Evolutionary conservation across 2,329 filamentous ascomycete species (phyloP).

Genomic region (Didymella pinodella): DNA sequence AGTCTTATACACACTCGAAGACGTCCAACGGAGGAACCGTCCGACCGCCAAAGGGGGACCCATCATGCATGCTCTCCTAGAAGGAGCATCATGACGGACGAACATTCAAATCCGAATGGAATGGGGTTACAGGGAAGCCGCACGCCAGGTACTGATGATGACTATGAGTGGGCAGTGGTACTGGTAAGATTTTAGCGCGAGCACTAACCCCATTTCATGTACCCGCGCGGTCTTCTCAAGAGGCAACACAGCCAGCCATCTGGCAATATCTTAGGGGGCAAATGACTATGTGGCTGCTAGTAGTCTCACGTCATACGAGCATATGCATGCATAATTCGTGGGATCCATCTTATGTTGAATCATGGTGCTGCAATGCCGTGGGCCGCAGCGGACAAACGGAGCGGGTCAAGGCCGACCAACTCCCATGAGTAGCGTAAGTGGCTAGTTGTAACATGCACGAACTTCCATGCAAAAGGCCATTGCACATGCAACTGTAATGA

Average conservation of each 20-base stretch:
- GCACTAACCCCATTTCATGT: conserved; percentile 2
- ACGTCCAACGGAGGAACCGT: not conserved
- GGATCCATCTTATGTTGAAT: not conserved
- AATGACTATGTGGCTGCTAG: not conserved
- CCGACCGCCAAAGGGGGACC: not conserved
- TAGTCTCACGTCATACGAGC: not conserved
- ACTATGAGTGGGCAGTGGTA: not conserved
- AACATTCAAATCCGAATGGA: not conserved
- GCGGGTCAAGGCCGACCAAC: not conserved
- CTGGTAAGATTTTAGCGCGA: conserved; percentile 1
- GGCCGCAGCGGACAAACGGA: not conserved
- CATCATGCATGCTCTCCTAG: not conserved
- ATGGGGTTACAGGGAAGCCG: not conserved
- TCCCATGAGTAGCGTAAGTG: not conserved
- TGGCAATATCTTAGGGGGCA: not conserved
- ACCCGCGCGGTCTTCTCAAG: conserved; percentile 16
- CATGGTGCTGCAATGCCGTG: not conserved
- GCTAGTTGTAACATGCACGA: not conserved
- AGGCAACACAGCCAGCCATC: not conserved
- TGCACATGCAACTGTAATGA: no score
- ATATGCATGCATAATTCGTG: not conserved
- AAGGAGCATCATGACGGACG: not conserved
- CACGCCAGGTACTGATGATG: not conserved
- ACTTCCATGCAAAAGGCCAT: no score
- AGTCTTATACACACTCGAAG: not conserved